A percentile compares a stretch with the other conserved stretches of the same genome.
phyloP scores from a whole-genome alignment of 2,329 filamentous ascomycete genomes.

The Paracoccidioides lutzii region DNA sequence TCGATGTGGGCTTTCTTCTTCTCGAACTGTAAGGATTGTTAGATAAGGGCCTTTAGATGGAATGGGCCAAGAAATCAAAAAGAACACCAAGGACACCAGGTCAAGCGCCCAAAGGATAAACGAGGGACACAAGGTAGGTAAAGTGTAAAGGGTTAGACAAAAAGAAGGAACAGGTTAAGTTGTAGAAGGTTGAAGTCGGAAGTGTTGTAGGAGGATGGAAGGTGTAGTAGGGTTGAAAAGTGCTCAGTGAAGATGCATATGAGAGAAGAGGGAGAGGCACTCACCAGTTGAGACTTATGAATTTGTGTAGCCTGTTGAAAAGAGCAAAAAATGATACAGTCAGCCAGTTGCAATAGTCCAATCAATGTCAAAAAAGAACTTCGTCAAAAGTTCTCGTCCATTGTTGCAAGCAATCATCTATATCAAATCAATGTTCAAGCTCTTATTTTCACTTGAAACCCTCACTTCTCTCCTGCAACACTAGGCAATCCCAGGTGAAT shows the following conservation, averaged over 20 bases:
- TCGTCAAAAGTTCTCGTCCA: background rate
- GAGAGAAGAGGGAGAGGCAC: background rate
- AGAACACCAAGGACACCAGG: constrained; percentile 1
- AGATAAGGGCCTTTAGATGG: background rate
- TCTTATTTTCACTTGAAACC: too few relatives aligned
- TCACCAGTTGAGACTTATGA: constrained; percentile 18
- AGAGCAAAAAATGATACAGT: background rate
- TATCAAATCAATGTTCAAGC: too few relatives aligned
- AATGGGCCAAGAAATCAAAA: background rate
- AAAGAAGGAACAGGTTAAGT: constrained; percentile 7
- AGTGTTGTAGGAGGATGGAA: background rate
- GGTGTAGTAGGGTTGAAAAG: background rate
- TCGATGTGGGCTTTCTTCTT: constrained; percentile 92
- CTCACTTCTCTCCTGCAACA: too few relatives aligned
- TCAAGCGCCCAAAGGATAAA: background rate
- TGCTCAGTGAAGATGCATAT: background rate
- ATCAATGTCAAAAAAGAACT: constrained; percentile 1
- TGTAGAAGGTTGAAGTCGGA: background rate
- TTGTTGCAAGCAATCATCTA: background rate
- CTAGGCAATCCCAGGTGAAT: too few relatives aligned
- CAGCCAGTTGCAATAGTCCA: constrained; percentile 4
- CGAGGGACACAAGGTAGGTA: constrained; percentile 1
- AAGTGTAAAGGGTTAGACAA: constrained; percentile 4
- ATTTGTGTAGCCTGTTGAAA: constrained; percentile 16
- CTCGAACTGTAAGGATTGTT: constrained; percentile 54